Conservation (phyloP, 1,139 yeast species). For the Saccharomyces hybrid region DNA sequence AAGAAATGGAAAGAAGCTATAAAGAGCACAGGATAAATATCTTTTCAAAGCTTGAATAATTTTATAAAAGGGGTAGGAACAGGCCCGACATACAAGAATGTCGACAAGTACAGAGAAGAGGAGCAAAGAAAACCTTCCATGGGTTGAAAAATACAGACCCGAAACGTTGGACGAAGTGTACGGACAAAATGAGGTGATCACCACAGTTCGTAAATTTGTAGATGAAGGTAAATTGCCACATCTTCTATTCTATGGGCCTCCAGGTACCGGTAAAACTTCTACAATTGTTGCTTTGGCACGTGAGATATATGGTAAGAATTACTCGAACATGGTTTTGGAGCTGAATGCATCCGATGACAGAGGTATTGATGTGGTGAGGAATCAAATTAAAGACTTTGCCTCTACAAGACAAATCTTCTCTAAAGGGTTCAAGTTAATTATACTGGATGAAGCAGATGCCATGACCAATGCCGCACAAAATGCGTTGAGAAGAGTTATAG, state of each 20-base stretch:
- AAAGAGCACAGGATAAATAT: not conserved
- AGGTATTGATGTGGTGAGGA: constrained; percentile 91
- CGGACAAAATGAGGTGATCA: constrained; percentile 84
- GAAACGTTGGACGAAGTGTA: constrained; percentile 72
- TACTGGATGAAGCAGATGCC: constrained; percentile 96
- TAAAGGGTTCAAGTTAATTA: constrained; percentile 76
- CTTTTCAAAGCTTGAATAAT: not conserved
- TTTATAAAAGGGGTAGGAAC: not conserved
- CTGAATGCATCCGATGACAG: constrained; percentile 95
- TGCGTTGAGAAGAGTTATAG: constrained; percentile 86
- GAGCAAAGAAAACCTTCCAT: constrained; percentile 40
- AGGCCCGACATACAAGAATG: not conserved
- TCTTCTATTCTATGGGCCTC: constrained; percentile 89
- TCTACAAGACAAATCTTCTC: constrained; percentile 86
- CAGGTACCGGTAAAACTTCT: constrained; percentile 96
- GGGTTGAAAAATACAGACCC: constrained; percentile 97
- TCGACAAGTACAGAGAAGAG: not conserved
- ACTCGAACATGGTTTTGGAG: constrained; percentile 84
- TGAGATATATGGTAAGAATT: constrained; percentile 83
- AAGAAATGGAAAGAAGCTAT: not conserved
- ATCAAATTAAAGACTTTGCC: constrained; percentile 88
- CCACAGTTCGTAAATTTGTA: constrained; percentile 76
- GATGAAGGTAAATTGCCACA: constrained; percentile 82
- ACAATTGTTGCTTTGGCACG: constrained; percentile 85
- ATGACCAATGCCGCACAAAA: constrained; percentile 98